Conservation (phyloP, 345 rosid genomes). For the Fremontodendron californicum region DNA sequence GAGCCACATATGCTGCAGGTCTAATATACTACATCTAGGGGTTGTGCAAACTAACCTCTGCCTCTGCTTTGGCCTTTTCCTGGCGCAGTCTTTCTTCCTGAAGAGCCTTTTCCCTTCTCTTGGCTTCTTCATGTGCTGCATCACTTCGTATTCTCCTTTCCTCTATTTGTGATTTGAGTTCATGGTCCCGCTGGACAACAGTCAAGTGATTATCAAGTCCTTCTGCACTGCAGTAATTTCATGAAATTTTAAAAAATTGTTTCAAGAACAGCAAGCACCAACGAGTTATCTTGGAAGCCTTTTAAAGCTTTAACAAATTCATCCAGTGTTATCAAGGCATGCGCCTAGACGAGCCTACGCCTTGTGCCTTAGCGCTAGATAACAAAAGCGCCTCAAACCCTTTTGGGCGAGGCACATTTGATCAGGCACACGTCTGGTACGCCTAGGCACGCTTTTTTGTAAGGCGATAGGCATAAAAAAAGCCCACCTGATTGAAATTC, state of each 20-base stretch:
- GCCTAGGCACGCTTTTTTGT: no score
- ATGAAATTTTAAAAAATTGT: slow-evolving; percentile 16
- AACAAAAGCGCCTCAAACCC: no score
- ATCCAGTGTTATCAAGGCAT: no score
- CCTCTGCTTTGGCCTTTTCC: slow-evolving; percentile 80
- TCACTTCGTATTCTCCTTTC: slow-evolving; percentile 81
- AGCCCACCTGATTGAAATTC: no score
- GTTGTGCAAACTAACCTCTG: slow-evolving; percentile 56
- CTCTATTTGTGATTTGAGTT: slow-evolving; percentile 79
- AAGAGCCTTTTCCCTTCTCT: slow-evolving; percentile 69
- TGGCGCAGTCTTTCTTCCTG: slow-evolving; percentile 77
- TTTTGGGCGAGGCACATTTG: no score
- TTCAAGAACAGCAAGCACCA: slow-evolving; percentile 2
- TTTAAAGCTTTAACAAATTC: background rate
- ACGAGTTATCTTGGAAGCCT: background rate
- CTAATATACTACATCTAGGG: background rate
- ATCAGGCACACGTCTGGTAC: no score
- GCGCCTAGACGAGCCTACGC: no score
- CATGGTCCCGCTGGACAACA: slow-evolving; percentile 74
- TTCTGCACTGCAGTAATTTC: slow-evolving; percentile 62
- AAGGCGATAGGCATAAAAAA: no score
- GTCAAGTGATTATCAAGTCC: slow-evolving; percentile 90
- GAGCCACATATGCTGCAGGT: background rate
- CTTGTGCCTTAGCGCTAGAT: no score
- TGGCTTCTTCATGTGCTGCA: slow-evolving; percentile 88